Evolutionary conservation across 1,139 yeast genomes (phyloP), one percentile per base, ranked within the genome.

Genomic region (Suhomyces chickasaworum): DNA sequence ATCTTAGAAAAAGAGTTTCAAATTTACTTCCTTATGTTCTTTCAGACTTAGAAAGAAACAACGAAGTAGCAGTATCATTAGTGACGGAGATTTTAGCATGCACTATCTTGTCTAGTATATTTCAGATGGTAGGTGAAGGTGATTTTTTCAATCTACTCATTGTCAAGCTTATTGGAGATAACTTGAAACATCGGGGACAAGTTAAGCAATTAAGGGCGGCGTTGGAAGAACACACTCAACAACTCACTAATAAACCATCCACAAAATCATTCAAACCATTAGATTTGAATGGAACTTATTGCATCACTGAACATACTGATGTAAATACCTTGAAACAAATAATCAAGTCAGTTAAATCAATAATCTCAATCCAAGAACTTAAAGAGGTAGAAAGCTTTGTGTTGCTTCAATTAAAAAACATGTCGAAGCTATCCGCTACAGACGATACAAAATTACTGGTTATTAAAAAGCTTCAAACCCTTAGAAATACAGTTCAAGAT

Each of bases 121-220:
- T 87, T 22, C 64, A 70, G 18, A 77, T 85, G 70, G 57, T 86
- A 1, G 70, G 86, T 0, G 93, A 87, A 47, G 81, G 93, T 1
- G 96, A 89, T 60, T 86, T 83, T 51, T 86, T 86, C 79, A 91
- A 90, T 60, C 76, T 81, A 46, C 60, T 76, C 43, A 75, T 89
- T 16, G 83, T 84, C 6, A 78, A 79, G 44, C 63, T 78, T 3
- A 80, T 88, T 2, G 86, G 89, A 0, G 80, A 78, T 27, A 79
- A 85, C 21, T 71, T 91, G 58, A 83, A 83, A 52, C 95, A 89
- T 56, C 74, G 91, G 51, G 80, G 80, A 34, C 90, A 88, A 57
- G 96, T 90, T 0, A 81, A 84, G 52, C 80, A 82, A 53, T 73
- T 90, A 15, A 70, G 96, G 50, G 81, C 80, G 15, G 89, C 88